Percentiles rank a stretch among this genome's conserved stretches.
phyloP scores from a whole-genome alignment of 306 rosid genomes.

The Malus orientalis region DNA sequence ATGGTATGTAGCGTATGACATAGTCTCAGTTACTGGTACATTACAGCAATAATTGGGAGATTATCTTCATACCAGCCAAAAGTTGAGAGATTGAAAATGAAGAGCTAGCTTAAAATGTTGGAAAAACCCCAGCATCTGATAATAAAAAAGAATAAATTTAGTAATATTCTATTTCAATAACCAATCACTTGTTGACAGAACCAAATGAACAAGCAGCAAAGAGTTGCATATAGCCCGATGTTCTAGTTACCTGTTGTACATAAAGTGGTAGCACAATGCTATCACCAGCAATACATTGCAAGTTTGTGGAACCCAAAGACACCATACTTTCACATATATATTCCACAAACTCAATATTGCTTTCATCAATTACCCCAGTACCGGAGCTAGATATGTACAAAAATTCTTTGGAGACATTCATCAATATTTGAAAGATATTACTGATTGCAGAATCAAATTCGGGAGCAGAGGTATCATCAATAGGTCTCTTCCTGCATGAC shows the following conservation, averaged over 20 bases:
- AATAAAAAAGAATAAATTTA: slow-evolving; percentile 6
- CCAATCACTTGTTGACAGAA: background rate
- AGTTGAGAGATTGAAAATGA: slow-evolving; percentile 77
- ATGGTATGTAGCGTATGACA: slow-evolving; percentile 4
- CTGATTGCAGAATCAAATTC: slow-evolving; percentile 78
- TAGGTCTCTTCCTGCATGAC: slow-evolving; percentile 70
- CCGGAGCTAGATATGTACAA: slow-evolving; percentile 47
- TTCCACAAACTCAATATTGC: slow-evolving; percentile 71
- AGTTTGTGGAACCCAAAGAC: slow-evolving; percentile 70
- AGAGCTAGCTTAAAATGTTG: slow-evolving; percentile 68
- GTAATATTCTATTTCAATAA: background rate
- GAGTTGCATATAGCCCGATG: background rate
- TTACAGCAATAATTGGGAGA: background rate
- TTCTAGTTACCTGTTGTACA: slow-evolving; percentile 63
- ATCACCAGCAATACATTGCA: slow-evolving; percentile 77
- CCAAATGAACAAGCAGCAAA: background rate
- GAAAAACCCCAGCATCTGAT: slow-evolving; percentile 88
- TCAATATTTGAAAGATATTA: slow-evolving; percentile 56
- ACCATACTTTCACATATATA: slow-evolving; percentile 84
- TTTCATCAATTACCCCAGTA: slow-evolving; percentile 55
- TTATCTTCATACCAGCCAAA: slow-evolving; percentile 80
- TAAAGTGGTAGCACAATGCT: slow-evolving; percentile 45
- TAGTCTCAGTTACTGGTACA: slow-evolving; percentile 1
- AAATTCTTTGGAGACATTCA: slow-evolving; percentile 70
- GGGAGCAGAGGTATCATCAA: slow-evolving; percentile 57